Evolutionary conservation across 176 grass and related monocot genomes (phyloP).

Genomic region (Pontederia crassipes): DNA sequence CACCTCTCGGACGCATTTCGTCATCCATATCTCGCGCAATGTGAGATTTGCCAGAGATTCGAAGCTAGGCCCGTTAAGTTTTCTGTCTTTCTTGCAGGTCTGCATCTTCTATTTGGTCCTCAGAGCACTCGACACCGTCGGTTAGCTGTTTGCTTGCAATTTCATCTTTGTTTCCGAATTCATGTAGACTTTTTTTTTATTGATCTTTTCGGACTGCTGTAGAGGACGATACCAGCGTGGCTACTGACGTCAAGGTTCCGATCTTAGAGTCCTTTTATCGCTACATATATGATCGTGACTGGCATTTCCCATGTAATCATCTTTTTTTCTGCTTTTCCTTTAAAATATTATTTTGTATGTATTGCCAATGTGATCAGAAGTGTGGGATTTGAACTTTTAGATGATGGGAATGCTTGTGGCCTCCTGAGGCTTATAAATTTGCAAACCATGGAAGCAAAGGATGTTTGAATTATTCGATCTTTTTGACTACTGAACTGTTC

Average conservation of each 20-base stretch:
- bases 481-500: too few relatives aligned
- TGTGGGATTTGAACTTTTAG: too few relatives aligned
- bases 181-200: neutral
- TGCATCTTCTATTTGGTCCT: constrained; percentile 99
- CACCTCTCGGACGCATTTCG: too few relatives aligned
- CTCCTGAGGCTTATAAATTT: too few relatives aligned
- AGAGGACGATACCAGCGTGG: constrained; percentile 96
- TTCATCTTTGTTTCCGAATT: neutral
- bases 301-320: constrained; percentile 57
- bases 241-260: constrained; percentile 64
- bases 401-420: too few relatives aligned
- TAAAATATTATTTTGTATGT: neutral
- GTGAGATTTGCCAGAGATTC: neutral
- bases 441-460: too few relatives aligned
- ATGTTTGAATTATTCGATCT: too few relatives aligned
- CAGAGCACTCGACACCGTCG: constrained; percentile 91
- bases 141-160: constrained; percentile 25
- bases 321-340: neutral
- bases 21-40: neutral
- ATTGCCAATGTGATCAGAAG: neutral
- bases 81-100: constrained; percentile 39
- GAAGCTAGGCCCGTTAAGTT: neutral
- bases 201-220: constrained; percentile 1
- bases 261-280: constrained; percentile 60
- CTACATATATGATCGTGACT: constrained; percentile 61